Conservation (phyloP, 2,329 filamentous ascomycete species). For the Aspergillus udagawae region DNA sequence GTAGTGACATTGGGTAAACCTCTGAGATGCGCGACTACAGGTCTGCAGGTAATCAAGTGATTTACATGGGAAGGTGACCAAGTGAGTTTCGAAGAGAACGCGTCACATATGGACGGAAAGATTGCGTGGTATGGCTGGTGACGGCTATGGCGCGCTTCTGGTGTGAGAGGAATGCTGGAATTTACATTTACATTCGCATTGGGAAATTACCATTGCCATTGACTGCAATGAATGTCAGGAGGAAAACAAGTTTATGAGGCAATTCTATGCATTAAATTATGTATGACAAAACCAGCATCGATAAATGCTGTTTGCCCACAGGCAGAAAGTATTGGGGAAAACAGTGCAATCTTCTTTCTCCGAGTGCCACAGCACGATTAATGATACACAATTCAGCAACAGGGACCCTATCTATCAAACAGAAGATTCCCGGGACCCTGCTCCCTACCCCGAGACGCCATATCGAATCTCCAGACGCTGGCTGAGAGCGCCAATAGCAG, state of each 20-base stretch:
- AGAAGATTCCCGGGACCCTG: slow-evolving; percentile 9
- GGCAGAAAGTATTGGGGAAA: slow-evolving; percentile 8
- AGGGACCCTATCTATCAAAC: slow-evolving; percentile 16
- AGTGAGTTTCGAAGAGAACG: neutral
- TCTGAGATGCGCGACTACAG: neutral
- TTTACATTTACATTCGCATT: too few relatives aligned
- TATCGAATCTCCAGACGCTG: neutral
- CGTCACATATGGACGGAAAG: too few relatives aligned
- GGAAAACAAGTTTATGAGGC: neutral
- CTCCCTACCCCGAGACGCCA: slow-evolving; percentile 12
- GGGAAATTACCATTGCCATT: too few relatives aligned
- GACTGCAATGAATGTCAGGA: neutral
- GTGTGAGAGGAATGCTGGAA: too few relatives aligned
- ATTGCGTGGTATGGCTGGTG: too few relatives aligned
- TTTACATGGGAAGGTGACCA: too few relatives aligned
- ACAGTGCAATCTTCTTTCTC: slow-evolving; percentile 29
- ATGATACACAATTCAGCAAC: slow-evolving; percentile 26
- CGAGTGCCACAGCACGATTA: slow-evolving; percentile 27
- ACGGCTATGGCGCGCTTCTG: too few relatives aligned
- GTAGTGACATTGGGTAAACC: too few relatives aligned
- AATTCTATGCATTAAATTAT: slow-evolving; percentile 12
- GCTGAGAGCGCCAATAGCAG: neutral
- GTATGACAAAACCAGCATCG: slow-evolving; percentile 13
- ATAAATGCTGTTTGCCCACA: slow-evolving; percentile 3
- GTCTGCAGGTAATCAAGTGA: neutral